Evolutionary conservation across 352 stramenopile species (phyloP), one percentile per base, ranked within the genome.

Genomic region (Phytophthora ohioensis): DNA sequence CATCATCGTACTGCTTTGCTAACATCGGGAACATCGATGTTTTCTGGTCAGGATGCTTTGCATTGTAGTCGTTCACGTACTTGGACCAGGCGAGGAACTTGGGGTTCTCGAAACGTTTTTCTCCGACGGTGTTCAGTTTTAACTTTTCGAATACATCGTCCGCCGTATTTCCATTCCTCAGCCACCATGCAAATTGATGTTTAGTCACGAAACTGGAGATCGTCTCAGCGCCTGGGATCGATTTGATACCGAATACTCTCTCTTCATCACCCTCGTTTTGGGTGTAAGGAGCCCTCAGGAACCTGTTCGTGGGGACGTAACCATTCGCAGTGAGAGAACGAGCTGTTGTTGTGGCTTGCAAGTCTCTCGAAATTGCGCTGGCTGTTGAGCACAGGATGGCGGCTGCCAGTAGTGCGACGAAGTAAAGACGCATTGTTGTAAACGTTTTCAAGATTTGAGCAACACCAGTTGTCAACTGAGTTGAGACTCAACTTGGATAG

Each of bases 1-100:
- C 12, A 3, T 52, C 38, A 7, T n/a, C 42, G 15, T 52, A 61
- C 1, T 52, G 21, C 41, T 51, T 52, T 6, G 30, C 12, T 27
- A 61, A 52, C 4, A 41, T 61, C 17, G 54, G 54, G 12, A 61
- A 15, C 32, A 31, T 51, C 32, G 54, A 41, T n/a, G 5, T 41
- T 21, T 3, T n/a, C 38, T 60, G 11, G 11, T 38, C 39, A 1
- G 27, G 13, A 39, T 61, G 41, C 27, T 61, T 41, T 5, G 13
- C 2, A 7, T 51, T 63, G 42, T 36, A 63, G 13, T 53, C 31
- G 31, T 52, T 32, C 42, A 63, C 42, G 56, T 63, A 63, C 34
- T 63, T 53, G 10, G 31, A 12, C 56, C 56, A 63, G 8, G 15
- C 9, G 3, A 45, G 7, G 32, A 63, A 36, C 32, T 45, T 42